Base-by-base conservation (phyloP, 2,329 filamentous ascomycete species). In the Penicillium sp. region DNA sequence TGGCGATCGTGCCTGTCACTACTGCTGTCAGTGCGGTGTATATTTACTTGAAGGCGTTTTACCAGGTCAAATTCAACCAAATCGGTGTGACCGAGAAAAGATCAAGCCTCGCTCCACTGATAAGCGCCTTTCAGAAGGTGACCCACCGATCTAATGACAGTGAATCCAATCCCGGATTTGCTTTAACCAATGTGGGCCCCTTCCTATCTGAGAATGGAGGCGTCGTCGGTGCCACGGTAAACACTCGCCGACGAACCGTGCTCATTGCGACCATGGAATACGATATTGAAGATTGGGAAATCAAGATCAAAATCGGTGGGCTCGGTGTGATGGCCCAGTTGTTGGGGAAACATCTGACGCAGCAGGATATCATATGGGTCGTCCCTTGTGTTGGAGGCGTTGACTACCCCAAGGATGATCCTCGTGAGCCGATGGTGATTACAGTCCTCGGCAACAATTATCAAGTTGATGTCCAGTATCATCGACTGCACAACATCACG, bases 181-280 rank as follows among this genome's bases (percentile, higher is more conserved):
- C 28, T 29, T 8, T 29, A 29, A 29, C 28, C 28, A 9, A 12
- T 29, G 7, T 29, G 28, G 28, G 28, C 10, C 28, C 28, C 5
- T 29, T 29, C 28, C 3, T 9, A 29, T 29, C 28, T 29, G 28
- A 29, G 28, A 29, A 9, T 29, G 28, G 28, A 29, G 28, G 28
- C 28, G 28, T 72, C 18, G 66, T 60, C 21, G 56, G 50, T 21
- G 65, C 57, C 33, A 52, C 56, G 8, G 67, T 73, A 15, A 58
- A 45, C 1, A 55, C 29, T 2, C 56, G 62, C 42, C 59, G 76
- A 38, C 75, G 81, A 12, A 86, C 79, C 42, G 81, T 86, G 4
- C 76, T 88, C 24, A 86, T 88, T 47, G 85, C 84, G 8, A 87
- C 85, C 12, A 86, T 87, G 83, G 85, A 88, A 67, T 88, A 88